Base-by-base conservation (phyloP, 495 filamentous ascomycete genomes). In the Penicillium longicatenatum region DNA sequence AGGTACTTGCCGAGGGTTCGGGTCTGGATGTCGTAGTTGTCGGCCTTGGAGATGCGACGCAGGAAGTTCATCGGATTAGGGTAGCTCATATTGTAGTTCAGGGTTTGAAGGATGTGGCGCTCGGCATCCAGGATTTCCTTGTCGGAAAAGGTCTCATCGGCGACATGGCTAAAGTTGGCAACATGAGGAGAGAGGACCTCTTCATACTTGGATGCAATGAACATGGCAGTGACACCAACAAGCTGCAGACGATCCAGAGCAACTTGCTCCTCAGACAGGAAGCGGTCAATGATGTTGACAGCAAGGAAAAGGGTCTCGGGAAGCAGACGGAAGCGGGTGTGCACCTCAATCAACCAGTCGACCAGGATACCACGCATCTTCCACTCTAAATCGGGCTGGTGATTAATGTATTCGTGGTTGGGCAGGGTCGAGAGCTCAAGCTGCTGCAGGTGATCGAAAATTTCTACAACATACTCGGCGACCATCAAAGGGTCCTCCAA, bases 41-140 rank as follows among this genome's bases (percentile, higher is more conserved):
- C 95, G 55, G 94, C 94, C 78, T 98, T 98, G 42, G 93, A 97
- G 73, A 98, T 98, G 56, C 95, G 88, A 33, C 94, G 89, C 51
- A 98, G 84, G 78, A 98, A 98, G 82, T 98, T 97, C 94, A 98
- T 98, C 9, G 94, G 94, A 72, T 98, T 98, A 30, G 94, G 94
- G 66, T 95, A 98, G 79, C 93, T 97, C 58, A 98, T 87, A 72
- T 98, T 94, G 73, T 97, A 98, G 74, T 97, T 88, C 57, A 98
- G 86, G 7, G 92, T 88, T 41, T 86, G 80, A 42, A 98, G 85
- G 54, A 98, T 86, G 73, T 93, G 96, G 46, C 94, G 90, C 72
- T 98, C 94, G 46, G 94, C 95, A 70, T 90, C 92, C n/a, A 98
- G 80, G 61, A 98, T 98, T 71, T 98, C 93, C 46, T 88, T 84